Evolutionary conservation across 306 rosid species (phyloP).

Genomic region (Macrotyloma uniflorum): DNA sequence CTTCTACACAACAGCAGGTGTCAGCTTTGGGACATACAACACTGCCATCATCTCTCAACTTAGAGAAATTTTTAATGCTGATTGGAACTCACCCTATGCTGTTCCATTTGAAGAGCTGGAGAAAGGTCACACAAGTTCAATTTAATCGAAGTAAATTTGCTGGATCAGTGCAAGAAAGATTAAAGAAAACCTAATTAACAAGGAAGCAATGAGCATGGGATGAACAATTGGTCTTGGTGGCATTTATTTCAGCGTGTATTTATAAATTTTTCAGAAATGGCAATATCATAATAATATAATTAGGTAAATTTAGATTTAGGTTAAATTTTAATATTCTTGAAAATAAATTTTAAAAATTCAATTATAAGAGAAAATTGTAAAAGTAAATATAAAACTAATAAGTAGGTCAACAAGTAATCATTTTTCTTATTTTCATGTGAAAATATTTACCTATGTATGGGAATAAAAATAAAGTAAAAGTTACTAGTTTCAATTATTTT

Average conservation of each 20-base stretch:
- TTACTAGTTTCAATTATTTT: not conserved
- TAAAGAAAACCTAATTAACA: not conserved
- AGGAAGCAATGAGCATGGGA: not conserved
- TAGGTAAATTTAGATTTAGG: not conserved
- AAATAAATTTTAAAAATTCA: not conserved
- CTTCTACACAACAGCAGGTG: conserved; percentile 81
- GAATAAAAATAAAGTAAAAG: not conserved
- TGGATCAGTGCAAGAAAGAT: not conserved
- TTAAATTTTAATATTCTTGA: not conserved
- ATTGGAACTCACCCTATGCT: conserved; percentile 90
- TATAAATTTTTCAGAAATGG: not conserved
- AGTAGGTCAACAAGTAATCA: not conserved
- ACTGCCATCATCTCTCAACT: conserved; percentile 77
- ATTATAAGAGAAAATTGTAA: not conserved
- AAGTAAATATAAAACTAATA: not conserved
- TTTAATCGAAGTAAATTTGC: conserved; percentile 36
- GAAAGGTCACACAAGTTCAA: conserved; percentile 43
- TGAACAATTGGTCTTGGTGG: not conserved
- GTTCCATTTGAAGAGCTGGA: conserved; percentile 57
- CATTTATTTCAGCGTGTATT: not conserved
- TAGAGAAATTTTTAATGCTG: conserved; percentile 73
- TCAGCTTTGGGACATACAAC: conserved; percentile 86
- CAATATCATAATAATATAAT: not conserved
- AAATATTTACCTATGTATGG: not conserved
- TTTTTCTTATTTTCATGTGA: not conserved